phyloP scores from a whole-genome alignment of 2,329 filamentous ascomycete genomes.

The Paraconiothyrium brasiliense region DNA sequence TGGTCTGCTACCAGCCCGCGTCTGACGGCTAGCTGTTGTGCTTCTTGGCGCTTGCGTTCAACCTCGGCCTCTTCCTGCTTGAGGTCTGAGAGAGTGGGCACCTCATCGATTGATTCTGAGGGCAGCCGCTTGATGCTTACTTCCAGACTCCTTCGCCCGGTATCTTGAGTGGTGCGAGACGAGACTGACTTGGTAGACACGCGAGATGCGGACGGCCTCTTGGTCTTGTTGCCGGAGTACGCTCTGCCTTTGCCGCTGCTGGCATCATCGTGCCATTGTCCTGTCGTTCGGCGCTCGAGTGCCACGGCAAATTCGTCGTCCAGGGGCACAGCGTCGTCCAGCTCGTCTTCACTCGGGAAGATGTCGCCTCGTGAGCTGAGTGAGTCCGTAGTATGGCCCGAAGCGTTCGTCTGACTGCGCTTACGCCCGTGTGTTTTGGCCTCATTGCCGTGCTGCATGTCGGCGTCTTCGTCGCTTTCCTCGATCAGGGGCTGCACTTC shows the following conservation, averaged over 20 bases:
- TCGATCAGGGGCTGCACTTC: conserved; percentile 78
- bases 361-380: conserved; percentile 88
- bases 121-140: conserved; percentile 35
- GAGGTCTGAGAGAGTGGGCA: conserved; percentile 63
- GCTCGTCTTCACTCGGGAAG: conserved; percentile 88
- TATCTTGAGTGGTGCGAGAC: conserved; percentile 54
- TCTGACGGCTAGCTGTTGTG: conserved; percentile 63
- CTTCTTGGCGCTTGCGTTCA: conserved; percentile 63
- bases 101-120: conserved; percentile 40
- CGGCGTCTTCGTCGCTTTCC: conserved; percentile 60
- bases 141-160: conserved; percentile 29
- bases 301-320: conserved; percentile 92
- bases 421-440: conserved; percentile 60
- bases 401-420: conserved; percentile 81
- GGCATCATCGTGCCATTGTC: conserved; percentile 69
- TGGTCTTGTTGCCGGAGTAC: conserved; percentile 46
- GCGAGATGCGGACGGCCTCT: conserved; percentile 57
- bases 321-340: conserved; percentile 88
- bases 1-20: conserved; percentile 58
- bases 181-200: conserved; percentile 57
- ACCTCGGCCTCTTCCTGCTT: conserved; percentile 66
- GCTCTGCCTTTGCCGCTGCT: conserved; percentile 73
- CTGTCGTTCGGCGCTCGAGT: conserved; percentile 74
- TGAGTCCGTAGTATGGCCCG: conserved; percentile 84
- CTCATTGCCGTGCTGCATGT: conserved; percentile 29